Base-by-base conservation (phyloP, 2,329 filamentous ascomycete species). In the Nemania bipapillata region DNA sequence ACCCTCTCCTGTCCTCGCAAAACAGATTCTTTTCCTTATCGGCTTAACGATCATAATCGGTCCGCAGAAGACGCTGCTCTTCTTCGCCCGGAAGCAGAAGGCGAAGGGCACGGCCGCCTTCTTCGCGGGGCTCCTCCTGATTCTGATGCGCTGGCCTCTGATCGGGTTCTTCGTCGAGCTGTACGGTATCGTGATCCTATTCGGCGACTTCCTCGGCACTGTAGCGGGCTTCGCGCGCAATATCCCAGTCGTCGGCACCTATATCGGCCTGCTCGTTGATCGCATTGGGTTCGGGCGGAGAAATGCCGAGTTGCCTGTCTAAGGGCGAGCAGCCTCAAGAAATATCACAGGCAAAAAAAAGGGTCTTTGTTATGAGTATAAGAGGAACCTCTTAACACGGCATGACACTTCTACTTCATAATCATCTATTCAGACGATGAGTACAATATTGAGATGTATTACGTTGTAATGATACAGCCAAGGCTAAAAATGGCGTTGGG, bases 41-140 rank as follows among this genome's bases (percentile, higher is more conserved):
- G 96, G 96, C 80, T 89, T 99, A 28, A 97, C 94, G 32, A 91
- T 98, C 68, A 96, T 98, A 76, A 97, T 99, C 82, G 96, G 96
- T 50, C 88, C 93, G 26, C 88, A 92, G 80, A 97, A 97, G 80
- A 98, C 96, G 0, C 85, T 95, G 72, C 85, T 92, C 79, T 99
- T 99, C 89, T 99, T 99, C 85, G 92, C 94, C 59, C 91, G 96
- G 70, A 91, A 90, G 75, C 93, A 97, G 79, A 99, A 99, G 82
- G 88, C 93, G 76, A 94, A 94, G 78, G 96, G 96, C 72, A 97
- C 93, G 0, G 90, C 90, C 4, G 94, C 94, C 17, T 99, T 99
- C 83, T 90, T 92, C 75, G 83, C 85, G 3, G 96, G 96, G 15
- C 91, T 99, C 45, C 77, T 90, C 9, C 86, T 99, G 20, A 99